A percentile compares a stretch with the other conserved stretches of the same genome.
These are phyloP conservation scores for Stylosanthes scabra DNA, from an alignment of 331 rosid genomes.

Conservation along the genomic window DNA sequence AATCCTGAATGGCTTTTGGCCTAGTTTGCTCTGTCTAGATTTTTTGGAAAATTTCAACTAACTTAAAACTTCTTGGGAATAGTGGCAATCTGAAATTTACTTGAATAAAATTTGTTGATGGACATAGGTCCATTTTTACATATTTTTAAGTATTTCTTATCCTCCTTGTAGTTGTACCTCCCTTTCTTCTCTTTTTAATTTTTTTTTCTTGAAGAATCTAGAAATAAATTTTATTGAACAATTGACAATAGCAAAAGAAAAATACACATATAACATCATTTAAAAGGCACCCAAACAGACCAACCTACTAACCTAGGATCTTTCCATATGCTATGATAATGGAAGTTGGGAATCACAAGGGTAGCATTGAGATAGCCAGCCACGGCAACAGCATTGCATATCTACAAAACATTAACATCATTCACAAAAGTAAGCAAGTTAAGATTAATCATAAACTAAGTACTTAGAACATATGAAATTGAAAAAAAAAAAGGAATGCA, in stretches of 20 bases:
- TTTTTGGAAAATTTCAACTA: not conserved
- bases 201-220: not conserved
- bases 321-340: slow-evolving; percentile 98
- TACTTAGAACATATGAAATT: slow-evolving; percentile 33
- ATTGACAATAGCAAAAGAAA: slow-evolving; percentile 11
- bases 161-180: slow-evolving; percentile 20
- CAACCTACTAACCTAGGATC: slow-evolving; percentile 99
- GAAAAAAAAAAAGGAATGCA: slow-evolving; percentile 31
- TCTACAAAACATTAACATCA: slow-evolving; percentile 53
- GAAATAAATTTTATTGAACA: not conserved
- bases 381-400: slow-evolving; percentile 99
- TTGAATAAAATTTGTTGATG: slow-evolving; percentile 8
- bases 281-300: slow-evolving; percentile 46
- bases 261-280: not conserved
- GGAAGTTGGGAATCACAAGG: slow-evolving; percentile 95
- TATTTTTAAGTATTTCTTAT: not conserved
- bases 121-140: slow-evolving; percentile 4
- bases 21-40: not conserved
- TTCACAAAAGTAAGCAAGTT: slow-evolving; percentile 28
- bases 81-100: not conserved
- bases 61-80: not conserved
- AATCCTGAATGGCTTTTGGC: not conserved
- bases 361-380: slow-evolving; percentile 99
- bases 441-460: slow-evolving; percentile 24
- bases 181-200: not conserved